Evolutionary conservation across 495 filamentous ascomycete species (phyloP).

Genomic region (Tuber magnatum): DNA sequence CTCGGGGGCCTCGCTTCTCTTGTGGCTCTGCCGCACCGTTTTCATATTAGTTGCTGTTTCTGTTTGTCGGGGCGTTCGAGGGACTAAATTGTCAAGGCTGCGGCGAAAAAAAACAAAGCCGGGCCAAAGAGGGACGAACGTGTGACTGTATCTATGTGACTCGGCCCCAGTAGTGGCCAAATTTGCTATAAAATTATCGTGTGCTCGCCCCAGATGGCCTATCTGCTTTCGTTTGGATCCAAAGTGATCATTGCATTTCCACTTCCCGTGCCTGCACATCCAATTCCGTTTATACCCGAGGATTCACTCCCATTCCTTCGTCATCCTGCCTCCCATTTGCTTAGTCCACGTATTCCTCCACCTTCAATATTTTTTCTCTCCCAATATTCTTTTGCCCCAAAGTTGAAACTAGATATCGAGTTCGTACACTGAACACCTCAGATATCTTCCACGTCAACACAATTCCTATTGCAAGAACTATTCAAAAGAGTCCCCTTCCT

Average conservation of each 20-base stretch:
- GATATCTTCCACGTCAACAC: constrained; percentile 36
- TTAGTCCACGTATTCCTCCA: constrained; percentile 28
- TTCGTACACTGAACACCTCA: constrained; percentile 25
- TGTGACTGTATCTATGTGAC: constrained; percentile 30
- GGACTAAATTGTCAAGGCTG: constrained; percentile 6
- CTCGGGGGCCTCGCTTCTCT: constrained; percentile 15
- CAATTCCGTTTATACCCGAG: constrained; percentile 29
- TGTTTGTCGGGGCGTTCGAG: constrained; percentile 11
- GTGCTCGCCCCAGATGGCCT: constrained; percentile 22
- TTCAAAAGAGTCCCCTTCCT: constrained; percentile 20
- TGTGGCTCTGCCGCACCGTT: constrained; percentile 17
- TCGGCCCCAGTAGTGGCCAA: constrained; percentile 23
- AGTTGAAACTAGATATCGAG: constrained; percentile 33
- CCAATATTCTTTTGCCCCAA: constrained; percentile 11
- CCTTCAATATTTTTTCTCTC: constrained; percentile 21
- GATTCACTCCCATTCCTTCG: constrained; percentile 16
- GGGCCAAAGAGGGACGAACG: constrained; percentile 8
- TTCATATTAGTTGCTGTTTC: constrained; percentile 21
- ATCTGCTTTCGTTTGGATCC: constrained; percentile 27
- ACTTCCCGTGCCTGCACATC: constrained; percentile 23
- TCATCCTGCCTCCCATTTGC: constrained; percentile 24
- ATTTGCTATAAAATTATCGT: constrained; percentile 34
- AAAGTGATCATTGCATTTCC: constrained; percentile 25
- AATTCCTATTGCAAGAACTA: constrained; percentile 16
- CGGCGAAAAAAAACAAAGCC: constrained; percentile 19